Conservation (phyloP, 1,284 basidiomycete species). For the Agaricales sp. region DNA sequence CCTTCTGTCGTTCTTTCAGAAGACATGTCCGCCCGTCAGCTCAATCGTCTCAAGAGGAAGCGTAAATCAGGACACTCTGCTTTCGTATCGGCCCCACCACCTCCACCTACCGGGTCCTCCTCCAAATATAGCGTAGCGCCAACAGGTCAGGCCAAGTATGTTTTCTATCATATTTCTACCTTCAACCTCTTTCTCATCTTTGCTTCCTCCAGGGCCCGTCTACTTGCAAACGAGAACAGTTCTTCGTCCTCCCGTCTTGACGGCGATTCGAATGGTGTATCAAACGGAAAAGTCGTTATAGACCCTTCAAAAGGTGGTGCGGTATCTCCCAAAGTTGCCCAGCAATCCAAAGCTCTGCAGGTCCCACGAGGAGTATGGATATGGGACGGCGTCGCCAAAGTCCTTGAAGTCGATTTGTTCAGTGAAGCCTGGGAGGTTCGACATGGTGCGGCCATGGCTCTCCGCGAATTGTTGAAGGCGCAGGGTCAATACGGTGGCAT, state of each 20-base stretch:
- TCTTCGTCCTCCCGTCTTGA: constrained; percentile 39
- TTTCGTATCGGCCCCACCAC: constrained; percentile 64
- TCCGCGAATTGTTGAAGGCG: constrained; percentile 82
- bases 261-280: constrained; percentile 32
- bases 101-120: constrained; percentile 38
- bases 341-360: constrained; percentile 64
- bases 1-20: constrained; percentile 27
- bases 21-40: constrained; percentile 73
- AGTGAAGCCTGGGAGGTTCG: constrained; percentile 89
- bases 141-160: constrained; percentile 49
- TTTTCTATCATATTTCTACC: constrained; percentile 6
- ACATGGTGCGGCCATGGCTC: constrained; percentile 89
- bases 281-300: constrained; percentile 56
- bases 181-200: neutral
- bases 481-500: constrained; percentile 83
- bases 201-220: constrained; percentile 43
- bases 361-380: constrained; percentile 74
- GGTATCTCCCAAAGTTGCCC: constrained; percentile 62
- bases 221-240: constrained; percentile 44
- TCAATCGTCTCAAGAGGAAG: constrained; percentile 86
- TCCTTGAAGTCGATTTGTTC: constrained; percentile 81
- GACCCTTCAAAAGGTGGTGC: constrained; percentile 77
- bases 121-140: constrained; percentile 48
- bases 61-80: constrained; percentile 79
- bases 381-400: constrained; percentile 79